Conservation (phyloP, 495 filamentous ascomycete genomes). For the Apodospora peruviana region DNA sequence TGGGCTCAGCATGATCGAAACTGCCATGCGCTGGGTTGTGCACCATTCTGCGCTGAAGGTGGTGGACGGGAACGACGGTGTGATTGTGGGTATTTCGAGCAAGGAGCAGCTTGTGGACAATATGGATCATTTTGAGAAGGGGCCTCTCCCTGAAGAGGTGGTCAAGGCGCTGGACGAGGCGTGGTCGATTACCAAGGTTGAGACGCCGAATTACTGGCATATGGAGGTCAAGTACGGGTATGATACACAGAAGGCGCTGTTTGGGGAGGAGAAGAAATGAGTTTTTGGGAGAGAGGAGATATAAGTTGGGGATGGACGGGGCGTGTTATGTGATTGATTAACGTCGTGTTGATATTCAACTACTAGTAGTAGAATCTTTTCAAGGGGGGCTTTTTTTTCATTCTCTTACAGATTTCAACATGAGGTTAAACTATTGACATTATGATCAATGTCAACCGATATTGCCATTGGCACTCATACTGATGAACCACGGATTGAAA, state of each 20-base stretch:
- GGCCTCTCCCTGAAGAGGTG: slow-evolving; percentile 80
- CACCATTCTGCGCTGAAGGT: slow-evolving; percentile 78
- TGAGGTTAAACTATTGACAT: no score
- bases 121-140: slow-evolving; percentile 74
- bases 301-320: not conserved
- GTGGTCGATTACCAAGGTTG: slow-evolving; percentile 59
- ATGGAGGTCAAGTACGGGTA: slow-evolving; percentile 69
- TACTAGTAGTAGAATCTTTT: no score
- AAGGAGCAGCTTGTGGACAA: slow-evolving; percentile 71
- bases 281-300: no score
- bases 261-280: slow-evolving; percentile 37
- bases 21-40: slow-evolving; percentile 71
- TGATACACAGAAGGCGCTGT: slow-evolving; percentile 63
- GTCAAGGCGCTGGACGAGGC: slow-evolving; percentile 75
- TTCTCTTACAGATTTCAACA: no score
- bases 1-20: slow-evolving; percentile 74
- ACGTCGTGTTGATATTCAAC: not conserved
- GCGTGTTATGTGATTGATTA: not conserved
- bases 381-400: no score
- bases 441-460: no score
- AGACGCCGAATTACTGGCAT: slow-evolving; percentile 73
- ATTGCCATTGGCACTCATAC: no score
- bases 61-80: slow-evolving; percentile 68
- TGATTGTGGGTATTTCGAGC: slow-evolving; percentile 76
- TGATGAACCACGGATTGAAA: no score